Percentiles rank a stretch among this genome's conserved stretches.
phyloP scores from a whole-genome alignment of 805 yeast genomes.

The Hanseniaspora vineae region DNA sequence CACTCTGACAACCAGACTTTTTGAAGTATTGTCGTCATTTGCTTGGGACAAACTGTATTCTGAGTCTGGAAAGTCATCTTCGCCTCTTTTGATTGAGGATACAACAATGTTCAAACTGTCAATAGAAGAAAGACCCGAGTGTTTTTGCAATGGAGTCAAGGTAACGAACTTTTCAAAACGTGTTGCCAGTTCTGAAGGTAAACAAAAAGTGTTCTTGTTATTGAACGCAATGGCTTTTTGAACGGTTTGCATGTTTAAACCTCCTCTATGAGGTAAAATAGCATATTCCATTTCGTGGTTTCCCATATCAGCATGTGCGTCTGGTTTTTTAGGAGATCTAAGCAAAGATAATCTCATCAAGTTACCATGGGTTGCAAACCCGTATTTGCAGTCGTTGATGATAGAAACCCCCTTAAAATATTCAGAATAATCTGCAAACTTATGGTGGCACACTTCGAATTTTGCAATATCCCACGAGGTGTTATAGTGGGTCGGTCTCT shows the following conservation, averaged over 20 bases:
- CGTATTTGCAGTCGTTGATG: conserved; percentile 77
- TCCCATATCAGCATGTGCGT: conserved; percentile 91
- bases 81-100: conserved; percentile 76
- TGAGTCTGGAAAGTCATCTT: conserved; percentile 46
- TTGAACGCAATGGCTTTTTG: conserved; percentile 72
- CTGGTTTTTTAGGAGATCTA: conserved; percentile 91
- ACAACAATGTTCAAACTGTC: conserved; percentile 54
- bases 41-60: conserved; percentile 16
- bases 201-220: conserved; percentile 25
- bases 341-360: conserved; percentile 73
- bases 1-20: conserved; percentile 54
- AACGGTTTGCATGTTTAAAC: conserved; percentile 50
- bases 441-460: conserved; percentile 90
- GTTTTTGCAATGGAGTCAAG: not conserved
- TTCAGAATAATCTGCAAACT: conserved; percentile 86
- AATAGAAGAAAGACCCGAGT: too few species aligned
- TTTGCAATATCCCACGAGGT: conserved; percentile 96
- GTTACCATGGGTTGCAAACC: conserved; percentile 90
- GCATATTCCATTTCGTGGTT: conserved; percentile 72
- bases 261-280: conserved; percentile 68
- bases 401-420: conserved; percentile 76
- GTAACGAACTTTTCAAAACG: conserved; percentile 2
- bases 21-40: conserved; percentile 23
- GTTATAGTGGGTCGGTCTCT: conserved; percentile 87
- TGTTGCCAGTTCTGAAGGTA: not conserved